phyloP scores from a whole-genome alignment of 2,329 filamentous ascomycete species.

The Blumeria hordei region DNA sequence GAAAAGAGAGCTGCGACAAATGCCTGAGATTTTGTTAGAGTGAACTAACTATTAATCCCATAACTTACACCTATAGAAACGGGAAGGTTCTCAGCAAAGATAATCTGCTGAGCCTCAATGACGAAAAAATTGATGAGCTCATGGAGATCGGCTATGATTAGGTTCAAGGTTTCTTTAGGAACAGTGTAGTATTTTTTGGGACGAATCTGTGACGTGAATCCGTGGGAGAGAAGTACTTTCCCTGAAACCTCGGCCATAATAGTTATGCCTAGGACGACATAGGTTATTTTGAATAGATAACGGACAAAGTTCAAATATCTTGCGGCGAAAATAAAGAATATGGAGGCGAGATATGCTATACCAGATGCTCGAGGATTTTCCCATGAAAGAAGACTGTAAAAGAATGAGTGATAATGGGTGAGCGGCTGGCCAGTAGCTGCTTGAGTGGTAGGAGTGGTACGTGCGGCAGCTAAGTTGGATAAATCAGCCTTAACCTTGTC shows the following conservation, averaged over 20 bases:
- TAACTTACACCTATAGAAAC: slow-evolving; percentile 32
- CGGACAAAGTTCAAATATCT: slow-evolving; percentile 42
- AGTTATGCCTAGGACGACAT: slow-evolving; percentile 34
- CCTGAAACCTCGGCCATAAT: slow-evolving; percentile 35
- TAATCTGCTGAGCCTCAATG: slow-evolving; percentile 42
- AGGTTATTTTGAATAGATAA: slow-evolving; percentile 40
- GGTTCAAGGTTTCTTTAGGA: slow-evolving; percentile 35
- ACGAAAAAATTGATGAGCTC: slow-evolving; percentile 50
- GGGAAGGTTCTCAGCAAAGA: slow-evolving; percentile 42
- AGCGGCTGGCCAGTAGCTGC: slow-evolving; percentile 36
- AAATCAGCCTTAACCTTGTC: slow-evolving; percentile 31
- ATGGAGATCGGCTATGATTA: slow-evolving; percentile 35
- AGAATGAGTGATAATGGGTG: slow-evolving; percentile 49
- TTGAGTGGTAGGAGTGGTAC: slow-evolving; percentile 26
- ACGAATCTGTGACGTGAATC: slow-evolving; percentile 39
- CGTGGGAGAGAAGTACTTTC: slow-evolving; percentile 34
- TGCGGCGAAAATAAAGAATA: slow-evolving; percentile 34
- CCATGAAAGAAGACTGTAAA: slow-evolving; percentile 44
- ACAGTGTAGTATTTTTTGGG: slow-evolving; percentile 44
- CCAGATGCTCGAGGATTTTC: slow-evolving; percentile 41
- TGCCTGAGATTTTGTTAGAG: slow-evolving; percentile 20
- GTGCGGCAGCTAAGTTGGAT: slow-evolving; percentile 30
- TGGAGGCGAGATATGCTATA: slow-evolving; percentile 34
- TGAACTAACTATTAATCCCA: not conserved
- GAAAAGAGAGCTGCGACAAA: slow-evolving; percentile 36